phyloP scores from a whole-genome alignment of 225 moss, liverwort and hornwort genomes.

The Thuidium tamariscinum region DNA sequence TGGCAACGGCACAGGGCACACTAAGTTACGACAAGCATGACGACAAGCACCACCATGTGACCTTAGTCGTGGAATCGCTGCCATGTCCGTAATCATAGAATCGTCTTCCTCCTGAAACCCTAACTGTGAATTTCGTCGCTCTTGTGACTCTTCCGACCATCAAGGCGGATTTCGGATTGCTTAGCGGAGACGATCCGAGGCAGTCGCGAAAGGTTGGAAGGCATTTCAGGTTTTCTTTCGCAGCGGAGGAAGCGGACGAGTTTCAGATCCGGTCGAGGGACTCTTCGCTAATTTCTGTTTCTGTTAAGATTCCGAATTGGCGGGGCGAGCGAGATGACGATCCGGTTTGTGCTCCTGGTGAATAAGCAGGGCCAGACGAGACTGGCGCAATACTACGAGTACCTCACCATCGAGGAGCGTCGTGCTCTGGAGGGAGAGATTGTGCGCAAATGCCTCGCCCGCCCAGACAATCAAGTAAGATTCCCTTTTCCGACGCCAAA shows the following conservation, averaged over 20 bases:
- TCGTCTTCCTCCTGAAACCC: background rate
- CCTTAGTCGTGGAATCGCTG: background rate
- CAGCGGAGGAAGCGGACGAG: background rate
- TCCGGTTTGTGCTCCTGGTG: constrained; percentile 85
- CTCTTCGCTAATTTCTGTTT: background rate
- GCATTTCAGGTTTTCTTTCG: background rate
- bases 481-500: background rate
- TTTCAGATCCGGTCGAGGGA: background rate
- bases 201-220: background rate
- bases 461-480: constrained; percentile 80
- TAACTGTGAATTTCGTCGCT: background rate
- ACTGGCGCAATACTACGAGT: constrained; percentile 95
- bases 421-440: constrained; percentile 80
- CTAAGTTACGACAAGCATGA: too few species aligned
- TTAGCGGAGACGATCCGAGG: background rate
- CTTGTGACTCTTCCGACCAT: background rate
- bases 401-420: constrained; percentile 89
- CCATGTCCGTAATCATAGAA: background rate
- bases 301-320: background rate
- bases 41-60: too few species aligned
- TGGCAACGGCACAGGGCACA: too few species aligned
- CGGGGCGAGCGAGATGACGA: constrained; percentile 56
- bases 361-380: constrained; percentile 97
- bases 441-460: constrained; percentile 85
- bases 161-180: background rate